Conservation (phyloP, 2,329 filamentous ascomycete genomes). For the Penicillium decumbens region DNA sequence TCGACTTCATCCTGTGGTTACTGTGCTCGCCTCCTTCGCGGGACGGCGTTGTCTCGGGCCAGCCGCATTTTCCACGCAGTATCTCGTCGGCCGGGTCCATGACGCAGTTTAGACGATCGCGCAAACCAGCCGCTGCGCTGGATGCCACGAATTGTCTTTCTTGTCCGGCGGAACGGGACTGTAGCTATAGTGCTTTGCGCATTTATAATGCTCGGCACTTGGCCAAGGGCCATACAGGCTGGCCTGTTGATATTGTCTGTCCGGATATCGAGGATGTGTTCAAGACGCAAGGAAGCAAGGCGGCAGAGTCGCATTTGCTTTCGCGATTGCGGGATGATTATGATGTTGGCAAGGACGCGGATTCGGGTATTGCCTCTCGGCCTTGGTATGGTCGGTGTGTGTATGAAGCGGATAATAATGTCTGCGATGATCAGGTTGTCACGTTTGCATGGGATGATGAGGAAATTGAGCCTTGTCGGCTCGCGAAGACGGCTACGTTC, state of each 20-base stretch:
- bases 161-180: conserved; percentile 69
- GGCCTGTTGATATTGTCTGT: conserved; percentile 86
- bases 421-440: conserved; percentile 88
- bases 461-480: conserved; percentile 41
- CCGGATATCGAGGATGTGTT: conserved; percentile 83
- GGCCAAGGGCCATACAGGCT: conserved; percentile 61
- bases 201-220: conserved; percentile 72
- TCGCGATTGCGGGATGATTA: conserved; percentile 53
- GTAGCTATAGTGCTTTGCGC: conserved; percentile 78
- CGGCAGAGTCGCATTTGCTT: conserved; percentile 51
- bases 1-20: conserved; percentile 89
- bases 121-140: conserved; percentile 73
- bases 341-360: conserved; percentile 49
- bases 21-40: conserved; percentile 64
- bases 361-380: conserved; percentile 48
- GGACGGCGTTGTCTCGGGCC: conserved; percentile 23
- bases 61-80: conserved; percentile 66
- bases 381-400: conserved; percentile 91
- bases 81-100: conserved; percentile 73
- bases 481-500: conserved; percentile 79
- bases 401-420: conserved; percentile 87
- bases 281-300: conserved; percentile 41
- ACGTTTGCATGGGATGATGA: conserved; percentile 84
- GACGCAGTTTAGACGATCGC: conserved; percentile 68
- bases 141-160: conserved; percentile 79